Conservation (phyloP, 176 grass and related monocot species). For the Juncus inflexus region DNA sequence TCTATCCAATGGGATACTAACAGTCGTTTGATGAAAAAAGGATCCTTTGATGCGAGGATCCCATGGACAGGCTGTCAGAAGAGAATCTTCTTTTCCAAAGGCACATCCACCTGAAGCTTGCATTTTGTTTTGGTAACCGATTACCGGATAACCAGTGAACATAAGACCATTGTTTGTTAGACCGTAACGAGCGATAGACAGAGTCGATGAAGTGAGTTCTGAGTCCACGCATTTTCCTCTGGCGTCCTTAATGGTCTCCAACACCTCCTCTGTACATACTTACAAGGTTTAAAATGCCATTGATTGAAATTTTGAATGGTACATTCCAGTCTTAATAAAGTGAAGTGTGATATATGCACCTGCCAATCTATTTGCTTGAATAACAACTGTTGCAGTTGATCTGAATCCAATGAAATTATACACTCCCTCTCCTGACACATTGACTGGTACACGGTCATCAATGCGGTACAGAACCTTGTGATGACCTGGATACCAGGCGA, state of each 20-base stretch:
- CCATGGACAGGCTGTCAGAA: constrained; percentile 52
- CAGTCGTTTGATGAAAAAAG: constrained; percentile 58
- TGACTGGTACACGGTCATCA: constrained; percentile 49
- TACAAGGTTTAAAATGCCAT: no score
- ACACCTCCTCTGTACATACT: constrained; percentile 23
- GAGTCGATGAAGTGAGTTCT: not conserved
- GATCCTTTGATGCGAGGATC: constrained; percentile 44
- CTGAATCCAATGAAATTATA: constrained; percentile 61
- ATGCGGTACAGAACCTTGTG: constrained; percentile 44
- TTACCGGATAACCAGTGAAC: constrained; percentile 34
- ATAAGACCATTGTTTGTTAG: constrained; percentile 26
- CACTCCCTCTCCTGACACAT: constrained; percentile 33
- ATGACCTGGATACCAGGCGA: constrained; percentile 53
- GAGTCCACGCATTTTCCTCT: constrained; percentile 30
- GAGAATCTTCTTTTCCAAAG: constrained; percentile 33
- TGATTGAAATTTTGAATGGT: no score
- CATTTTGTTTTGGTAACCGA: constrained; percentile 53
- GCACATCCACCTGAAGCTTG: constrained; percentile 43
- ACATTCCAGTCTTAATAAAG: no score
- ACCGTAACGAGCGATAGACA: constrained; percentile 30
- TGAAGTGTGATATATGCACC: not conserved
- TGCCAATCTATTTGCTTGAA: constrained; percentile 29
- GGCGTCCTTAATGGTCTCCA: constrained; percentile 15
- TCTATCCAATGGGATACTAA: constrained; percentile 46
- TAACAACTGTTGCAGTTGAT: constrained; percentile 20